Evolutionary conservation across 2,329 filamentous ascomycete genomes (phyloP).

Genomic region (Gliomastix tumulicola): DNA sequence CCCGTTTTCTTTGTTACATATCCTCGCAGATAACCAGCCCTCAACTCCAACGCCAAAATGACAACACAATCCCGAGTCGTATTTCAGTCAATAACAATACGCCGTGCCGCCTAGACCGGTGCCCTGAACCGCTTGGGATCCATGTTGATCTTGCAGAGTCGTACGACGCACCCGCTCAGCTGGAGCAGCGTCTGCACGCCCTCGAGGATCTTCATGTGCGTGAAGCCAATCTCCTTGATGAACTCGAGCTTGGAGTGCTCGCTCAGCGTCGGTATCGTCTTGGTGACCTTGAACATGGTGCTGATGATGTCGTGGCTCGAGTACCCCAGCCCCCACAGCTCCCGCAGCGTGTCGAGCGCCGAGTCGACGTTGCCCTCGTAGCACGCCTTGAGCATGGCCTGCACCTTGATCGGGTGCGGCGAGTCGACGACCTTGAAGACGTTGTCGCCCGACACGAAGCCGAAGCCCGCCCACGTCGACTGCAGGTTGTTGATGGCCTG

Average conservation of each 20-base stretch:
- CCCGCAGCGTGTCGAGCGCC: slow-evolving; percentile 77
- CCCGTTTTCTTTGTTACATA: too few relatives aligned
- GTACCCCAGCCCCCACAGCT: slow-evolving; percentile 92
- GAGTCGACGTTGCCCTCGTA: slow-evolving; percentile 87
- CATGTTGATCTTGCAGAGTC: slow-evolving; percentile 95
- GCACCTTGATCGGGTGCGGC: slow-evolving; percentile 95
- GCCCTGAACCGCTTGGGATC: slow-evolving; percentile 70
- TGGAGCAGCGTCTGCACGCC: slow-evolving; percentile 93
- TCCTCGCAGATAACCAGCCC: too few relatives aligned
- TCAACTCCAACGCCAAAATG: slow-evolving; percentile 28
- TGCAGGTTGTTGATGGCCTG: slow-evolving; percentile 99
- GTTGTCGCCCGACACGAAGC: slow-evolving; percentile 95
- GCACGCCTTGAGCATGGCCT: slow-evolving; percentile 97
- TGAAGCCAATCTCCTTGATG: slow-evolving; percentile 97
- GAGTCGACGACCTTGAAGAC: slow-evolving; percentile 97
- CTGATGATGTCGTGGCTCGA: slow-evolving; percentile 99
- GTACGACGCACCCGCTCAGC: slow-evolving; percentile 84
- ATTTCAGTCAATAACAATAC: slow-evolving; percentile 5
- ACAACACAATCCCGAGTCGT: slow-evolving; percentile 18
- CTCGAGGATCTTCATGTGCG: slow-evolving; percentile 98
- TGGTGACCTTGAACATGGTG: slow-evolving; percentile 98
- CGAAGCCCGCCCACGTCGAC: slow-evolving; percentile 87
- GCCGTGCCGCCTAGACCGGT: slow-evolving; percentile 23
- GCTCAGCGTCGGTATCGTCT: slow-evolving; percentile 84
- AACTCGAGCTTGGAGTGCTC: slow-evolving; percentile 97